Base-by-base conservation (phyloP, 2,329 filamentous ascomycete genomes). In the Xylaria sp. region DNA sequence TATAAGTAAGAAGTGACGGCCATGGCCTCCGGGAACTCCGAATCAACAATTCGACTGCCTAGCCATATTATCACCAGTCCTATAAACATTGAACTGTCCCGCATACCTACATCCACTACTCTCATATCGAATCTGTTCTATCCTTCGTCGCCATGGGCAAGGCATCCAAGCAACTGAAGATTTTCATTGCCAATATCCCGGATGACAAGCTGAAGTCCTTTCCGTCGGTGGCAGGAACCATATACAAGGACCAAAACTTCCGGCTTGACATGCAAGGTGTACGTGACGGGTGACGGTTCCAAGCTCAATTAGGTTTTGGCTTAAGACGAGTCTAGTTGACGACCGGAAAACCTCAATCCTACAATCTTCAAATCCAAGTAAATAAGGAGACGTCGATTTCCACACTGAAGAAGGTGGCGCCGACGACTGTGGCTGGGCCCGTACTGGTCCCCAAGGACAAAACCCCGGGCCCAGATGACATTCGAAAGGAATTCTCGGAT, bases 321-420 rank as follows among this genome's bases (percentile, higher is more conserved):
- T 42, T 42, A 42, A 39, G 22, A 29, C 53, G 33, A 27, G 33
- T 42, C 22, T 55, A 55, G 53, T 25, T 55, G 53, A 55, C 53
- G 38, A 55, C 20, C 13, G 53, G 22, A 25, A 42, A 55, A 42
- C 53, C 53, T 33, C 53, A 39, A 29, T 25, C n/a, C 20, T 29
- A 55, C 36, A 55, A 55, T 42, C 53, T 42, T 55, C 53, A 55
- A 55, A 55, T 55, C 38, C 53, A 55, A 29, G 36, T 55, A 25
- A 55, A 55, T 42, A 55, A 55, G 22, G 53, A 55, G 33, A 55
- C 53, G 22, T 29, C 33, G 25, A 55, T 55, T 27, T 42, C 53
- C 53, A 55, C 53, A 42, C 38, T 55, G 53, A 42, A 39, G 38
- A 55, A 55, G 36, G 33, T 29, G n/a, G 53, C 53, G 25, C 53